Percentiles rank a stretch among this genome's conserved stretches.
Evolutionary conservation across 2,329 filamentous ascomycete genomes (phyloP).

Genomic region (Penicillium sp.): DNA sequence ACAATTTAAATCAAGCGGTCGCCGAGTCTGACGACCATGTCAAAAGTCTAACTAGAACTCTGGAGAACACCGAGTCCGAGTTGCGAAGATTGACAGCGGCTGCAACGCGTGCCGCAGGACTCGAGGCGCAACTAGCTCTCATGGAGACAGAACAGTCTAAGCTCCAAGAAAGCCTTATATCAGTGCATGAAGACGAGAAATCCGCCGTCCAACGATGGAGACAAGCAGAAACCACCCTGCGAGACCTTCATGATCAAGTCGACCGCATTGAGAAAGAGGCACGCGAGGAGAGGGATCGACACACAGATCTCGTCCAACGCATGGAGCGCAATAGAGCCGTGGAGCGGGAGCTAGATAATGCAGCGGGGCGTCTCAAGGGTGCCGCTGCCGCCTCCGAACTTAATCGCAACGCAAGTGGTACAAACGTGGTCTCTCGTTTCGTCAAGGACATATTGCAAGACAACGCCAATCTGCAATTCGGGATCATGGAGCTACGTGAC

Average conservation of each 20-base stretch:
- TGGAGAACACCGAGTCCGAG: slow-evolving; percentile 75
- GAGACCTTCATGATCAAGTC: slow-evolving; percentile 79
- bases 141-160: slow-evolving; percentile 79
- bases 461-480: slow-evolving; percentile 89
- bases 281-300: slow-evolving; percentile 74
- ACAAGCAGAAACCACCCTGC: slow-evolving; percentile 76
- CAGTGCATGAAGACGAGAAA: slow-evolving; percentile 71
- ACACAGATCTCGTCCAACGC: slow-evolving; percentile 74
- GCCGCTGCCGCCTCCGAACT: slow-evolving; percentile 71
- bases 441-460: slow-evolving; percentile 94
- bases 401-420: slow-evolving; percentile 58
- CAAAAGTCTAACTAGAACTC: slow-evolving; percentile 70
- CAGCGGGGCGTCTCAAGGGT: slow-evolving; percentile 76
- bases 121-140: slow-evolving; percentile 76
- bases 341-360: slow-evolving; percentile 76
- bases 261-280: slow-evolving; percentile 86
- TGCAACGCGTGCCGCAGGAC: slow-evolving; percentile 69
- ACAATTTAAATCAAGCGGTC: slow-evolving; percentile 76
- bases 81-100: slow-evolving; percentile 72
- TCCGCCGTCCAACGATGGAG: slow-evolving; percentile 81
- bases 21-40: slow-evolving; percentile 78
- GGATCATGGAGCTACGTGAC: slow-evolving; percentile 86
- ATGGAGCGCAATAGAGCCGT: slow-evolving; percentile 82
- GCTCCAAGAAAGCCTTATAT: slow-evolving; percentile 66
- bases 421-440: slow-evolving; percentile 85